Percentiles rank a stretch among this genome's conserved stretches.
Evolutionary conservation across 495 filamentous ascomycete species (phyloP).

Genomic region (Daldinia vernicosa): DNA sequence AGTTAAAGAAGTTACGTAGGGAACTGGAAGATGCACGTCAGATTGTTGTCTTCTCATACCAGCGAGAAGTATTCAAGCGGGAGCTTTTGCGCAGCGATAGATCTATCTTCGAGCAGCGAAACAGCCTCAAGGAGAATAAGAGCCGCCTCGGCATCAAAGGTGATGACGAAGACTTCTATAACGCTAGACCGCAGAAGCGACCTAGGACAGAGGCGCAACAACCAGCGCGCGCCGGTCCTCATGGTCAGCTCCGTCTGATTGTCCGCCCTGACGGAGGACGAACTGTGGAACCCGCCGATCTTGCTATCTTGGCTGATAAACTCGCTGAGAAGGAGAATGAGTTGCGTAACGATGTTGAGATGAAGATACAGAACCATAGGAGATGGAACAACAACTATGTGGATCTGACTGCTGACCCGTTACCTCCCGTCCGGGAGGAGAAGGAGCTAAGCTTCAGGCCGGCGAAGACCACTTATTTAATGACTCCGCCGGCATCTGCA

Average conservation of each 20-base stretch:
- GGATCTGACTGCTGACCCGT: conserved; percentile 82
- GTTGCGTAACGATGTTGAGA: conserved; percentile 78
- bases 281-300: conserved; percentile 72
- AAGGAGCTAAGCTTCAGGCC: conserved; percentile 69
- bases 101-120: conserved; percentile 80
- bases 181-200: conserved; percentile 86
- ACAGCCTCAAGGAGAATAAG: conserved; percentile 84
- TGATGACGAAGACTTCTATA: conserved; percentile 94
- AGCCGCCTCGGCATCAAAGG: conserved; percentile 87
- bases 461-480: conserved; percentile 82
- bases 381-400: conserved; percentile 87
- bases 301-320: conserved; percentile 76
- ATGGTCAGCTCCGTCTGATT: conserved; percentile 69
- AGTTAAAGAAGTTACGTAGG: conserved; percentile 87
- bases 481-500: conserved; percentile 83
- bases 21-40: conserved; percentile 91
- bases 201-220: conserved; percentile 56
- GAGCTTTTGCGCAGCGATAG: conserved; percentile 78
- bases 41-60: conserved; percentile 76
- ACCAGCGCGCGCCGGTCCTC: conserved; percentile 49
- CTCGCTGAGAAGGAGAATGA: conserved; percentile 84
- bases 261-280: conserved; percentile 72
- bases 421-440: conserved; percentile 75
- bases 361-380: conserved; percentile 81
- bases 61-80: conserved; percentile 78